These are phyloP conservation scores for Lagenidium giganteum DNA, from an alignment of 352 stramenopile species.

Conservation along the genomic window DNA sequence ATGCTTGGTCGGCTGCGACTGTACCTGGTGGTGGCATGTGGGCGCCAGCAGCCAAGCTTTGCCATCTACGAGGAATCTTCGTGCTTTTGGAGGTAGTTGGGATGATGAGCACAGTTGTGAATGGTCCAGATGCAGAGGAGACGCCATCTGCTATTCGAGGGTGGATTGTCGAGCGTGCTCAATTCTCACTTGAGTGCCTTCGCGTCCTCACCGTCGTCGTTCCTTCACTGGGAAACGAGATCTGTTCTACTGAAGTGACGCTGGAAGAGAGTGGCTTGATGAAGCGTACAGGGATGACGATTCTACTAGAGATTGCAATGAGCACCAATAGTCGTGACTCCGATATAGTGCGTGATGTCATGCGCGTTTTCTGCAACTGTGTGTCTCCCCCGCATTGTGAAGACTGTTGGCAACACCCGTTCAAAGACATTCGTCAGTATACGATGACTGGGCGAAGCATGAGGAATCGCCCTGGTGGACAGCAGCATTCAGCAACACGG, in stretches of 20 bases:
- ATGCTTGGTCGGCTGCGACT: slow-evolving; percentile 49
- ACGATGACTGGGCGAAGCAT: slow-evolving; percentile 70
- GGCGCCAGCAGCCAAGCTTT: slow-evolving; percentile 64
- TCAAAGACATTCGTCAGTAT: slow-evolving; percentile 81
- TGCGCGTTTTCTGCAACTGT: slow-evolving; percentile 81
- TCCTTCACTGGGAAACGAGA: slow-evolving; percentile 56
- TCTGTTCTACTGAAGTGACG: slow-evolving; percentile 68
- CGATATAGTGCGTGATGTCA: slow-evolving; percentile 61
- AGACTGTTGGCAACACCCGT: slow-evolving; percentile 80
- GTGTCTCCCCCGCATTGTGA: slow-evolving; percentile 72
- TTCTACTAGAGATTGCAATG: slow-evolving; percentile 75
- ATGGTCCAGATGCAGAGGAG: slow-evolving; percentile 48
- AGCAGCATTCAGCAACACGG: neutral
- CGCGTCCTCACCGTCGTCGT: slow-evolving; percentile 73
- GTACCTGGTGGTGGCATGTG: slow-evolving; percentile 59
- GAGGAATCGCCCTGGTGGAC: slow-evolving; percentile 22
- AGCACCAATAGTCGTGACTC: slow-evolving; percentile 70
- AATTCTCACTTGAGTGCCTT: slow-evolving; percentile 77
- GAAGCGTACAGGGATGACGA: slow-evolving; percentile 54
- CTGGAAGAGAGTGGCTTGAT: slow-evolving; percentile 32
- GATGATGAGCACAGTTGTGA: slow-evolving; percentile 58
- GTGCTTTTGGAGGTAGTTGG: slow-evolving; percentile 77
- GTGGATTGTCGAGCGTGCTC: slow-evolving; percentile 74
- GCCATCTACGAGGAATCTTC: slow-evolving; percentile 63
- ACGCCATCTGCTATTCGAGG: slow-evolving; percentile 44